A percentile compares a stretch with the other conserved stretches of the same genome.
phyloP scores from a whole-genome alignment of 2,329 filamentous ascomycete species.

The Exophiala alcalophila region DNA sequence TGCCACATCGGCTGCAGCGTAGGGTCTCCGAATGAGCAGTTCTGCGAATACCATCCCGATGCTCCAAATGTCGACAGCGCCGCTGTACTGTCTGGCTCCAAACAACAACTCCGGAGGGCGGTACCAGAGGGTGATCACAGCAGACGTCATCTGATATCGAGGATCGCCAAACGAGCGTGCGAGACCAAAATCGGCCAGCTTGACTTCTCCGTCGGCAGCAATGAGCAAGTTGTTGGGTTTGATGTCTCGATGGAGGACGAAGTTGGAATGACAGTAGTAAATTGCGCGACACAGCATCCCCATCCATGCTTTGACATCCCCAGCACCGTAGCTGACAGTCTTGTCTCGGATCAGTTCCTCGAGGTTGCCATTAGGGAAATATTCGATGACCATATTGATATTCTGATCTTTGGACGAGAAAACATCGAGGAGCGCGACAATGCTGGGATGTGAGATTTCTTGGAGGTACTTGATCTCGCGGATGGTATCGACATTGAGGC shows the following conservation, averaged over 20 bases:
- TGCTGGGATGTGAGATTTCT: conserved; percentile 91
- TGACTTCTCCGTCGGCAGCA: conserved; percentile 86
- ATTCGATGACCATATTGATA: conserved; percentile 92
- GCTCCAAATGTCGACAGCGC: conserved; percentile 91
- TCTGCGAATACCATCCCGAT: conserved; percentile 92
- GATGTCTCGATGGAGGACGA: conserved; percentile 92
- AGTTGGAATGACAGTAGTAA: conserved; percentile 96
- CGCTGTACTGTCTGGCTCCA: conserved; percentile 82
- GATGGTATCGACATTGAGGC: conserved; percentile 89
- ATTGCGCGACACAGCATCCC: conserved; percentile 90
- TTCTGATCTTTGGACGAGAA: conserved; percentile 97
- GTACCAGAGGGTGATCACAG: conserved; percentile 97
- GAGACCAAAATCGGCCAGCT: conserved; percentile 96
- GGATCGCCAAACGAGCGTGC: conserved; percentile 87
- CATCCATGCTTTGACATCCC: conserved; percentile 98
- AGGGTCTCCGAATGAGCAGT: conserved; percentile 76
- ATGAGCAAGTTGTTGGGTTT: conserved; percentile 98
- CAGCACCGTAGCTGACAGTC: conserved; percentile 75
- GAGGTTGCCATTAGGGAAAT: conserved; percentile 86
- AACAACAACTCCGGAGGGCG: conserved; percentile 90
- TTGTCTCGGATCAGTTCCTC: conserved; percentile 91
- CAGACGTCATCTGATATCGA: conserved; percentile 81
- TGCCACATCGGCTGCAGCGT: conserved; percentile 79
- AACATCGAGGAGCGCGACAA: conserved; percentile 86
- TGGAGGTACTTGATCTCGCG: conserved; percentile 95